Base-by-base conservation (phyloP, 345 rosid genomes). In the Gossypium arboreum region DNA sequence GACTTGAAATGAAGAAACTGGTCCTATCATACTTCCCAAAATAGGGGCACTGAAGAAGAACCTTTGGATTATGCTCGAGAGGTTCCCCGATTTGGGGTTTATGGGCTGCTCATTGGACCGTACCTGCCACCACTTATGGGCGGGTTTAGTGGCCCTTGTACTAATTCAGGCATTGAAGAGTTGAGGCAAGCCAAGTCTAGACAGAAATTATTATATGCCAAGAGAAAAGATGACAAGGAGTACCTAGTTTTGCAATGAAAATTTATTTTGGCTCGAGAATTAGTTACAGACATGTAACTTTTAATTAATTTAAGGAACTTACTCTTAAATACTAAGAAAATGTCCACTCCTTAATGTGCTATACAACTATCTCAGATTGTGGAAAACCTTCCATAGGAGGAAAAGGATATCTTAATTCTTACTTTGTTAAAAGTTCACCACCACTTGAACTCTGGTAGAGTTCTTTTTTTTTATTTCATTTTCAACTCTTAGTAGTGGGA, bases 31-130 rank as follows among this genome's bases (percentile, higher is more conserved):
- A 12, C 81, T 92, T 55, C 78, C 90, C 29, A 92, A 94, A 72
- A 86, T 89, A 20, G 98, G 96, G 41, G 97, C 94, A 92, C 90
- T 27, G 97, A 94, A 68, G 94, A 93, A 11, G 92, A 96, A 24
- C 85, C 88, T 16, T 94, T 90, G 67, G 94, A 90, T 71, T 90
- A 90, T 76, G 94, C 93, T 1, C 39, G 6, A 34, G 39, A 34
- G 39, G 39, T 34, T 34, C 39, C 39, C 39, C 39, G 0, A 34
- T 88, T 90, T 22, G 93, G 94, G 78, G 93, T 94, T 1, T 96
- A 89, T 10, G 93, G 97, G 76, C 82, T 92, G 34, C 90, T 92
- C 58, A 86, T 91, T 24, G 94, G 96, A 68, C 91, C 92, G 2
- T 93, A 94, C 10, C 67, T 92, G 44, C 87, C 92, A 0, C 93